phyloP scores from a whole-genome alignment of 768 basidiomycete genomes.

The Neoboletus subvelutipes region DNA sequence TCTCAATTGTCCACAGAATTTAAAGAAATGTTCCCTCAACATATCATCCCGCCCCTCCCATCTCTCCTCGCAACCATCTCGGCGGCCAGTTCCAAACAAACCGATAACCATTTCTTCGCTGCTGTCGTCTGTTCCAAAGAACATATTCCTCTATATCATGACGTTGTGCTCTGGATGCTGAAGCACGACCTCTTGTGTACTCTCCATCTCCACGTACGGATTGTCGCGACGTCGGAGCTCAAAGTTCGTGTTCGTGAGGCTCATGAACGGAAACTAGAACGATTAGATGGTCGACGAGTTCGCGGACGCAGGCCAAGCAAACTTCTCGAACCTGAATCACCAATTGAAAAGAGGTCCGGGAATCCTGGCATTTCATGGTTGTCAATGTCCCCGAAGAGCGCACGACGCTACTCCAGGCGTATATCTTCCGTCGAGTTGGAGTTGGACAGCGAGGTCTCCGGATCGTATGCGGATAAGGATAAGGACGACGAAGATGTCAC shows the following conservation, averaged over 20 bases:
- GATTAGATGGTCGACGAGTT: constrained; percentile 10
- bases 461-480: constrained; percentile 31
- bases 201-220: constrained; percentile 80
- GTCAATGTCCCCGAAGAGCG: constrained; percentile 54
- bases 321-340: constrained; percentile 20
- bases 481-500: constrained; percentile 31
- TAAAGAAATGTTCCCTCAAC: constrained; percentile 54
- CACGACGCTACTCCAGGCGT: constrained; percentile 45
- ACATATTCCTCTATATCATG: constrained; percentile 66
- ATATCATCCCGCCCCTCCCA: constrained; percentile 67
- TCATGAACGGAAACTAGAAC: constrained; percentile 39
- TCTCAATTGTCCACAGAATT: constrained; percentile 60
- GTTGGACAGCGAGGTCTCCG: constrained; percentile 39
- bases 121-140: constrained; percentile 72
- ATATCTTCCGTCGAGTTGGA: constrained; percentile 48
- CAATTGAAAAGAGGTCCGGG: constrained; percentile 13
- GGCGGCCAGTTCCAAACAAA: constrained; percentile 58
- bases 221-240: constrained; percentile 74
- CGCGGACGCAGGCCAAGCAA: constrained; percentile 25
- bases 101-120: constrained; percentile 75
- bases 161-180: constrained; percentile 90
- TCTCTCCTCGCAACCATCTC: constrained; percentile 76
- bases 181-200: constrained; percentile 83
- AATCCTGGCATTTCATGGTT: constrained; percentile 43
- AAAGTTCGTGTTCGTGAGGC: constrained; percentile 65